These are phyloP conservation scores for Cyclotella cryptica DNA, from an alignment of 108 stramenopile species.

Conservation along the genomic window DNA sequence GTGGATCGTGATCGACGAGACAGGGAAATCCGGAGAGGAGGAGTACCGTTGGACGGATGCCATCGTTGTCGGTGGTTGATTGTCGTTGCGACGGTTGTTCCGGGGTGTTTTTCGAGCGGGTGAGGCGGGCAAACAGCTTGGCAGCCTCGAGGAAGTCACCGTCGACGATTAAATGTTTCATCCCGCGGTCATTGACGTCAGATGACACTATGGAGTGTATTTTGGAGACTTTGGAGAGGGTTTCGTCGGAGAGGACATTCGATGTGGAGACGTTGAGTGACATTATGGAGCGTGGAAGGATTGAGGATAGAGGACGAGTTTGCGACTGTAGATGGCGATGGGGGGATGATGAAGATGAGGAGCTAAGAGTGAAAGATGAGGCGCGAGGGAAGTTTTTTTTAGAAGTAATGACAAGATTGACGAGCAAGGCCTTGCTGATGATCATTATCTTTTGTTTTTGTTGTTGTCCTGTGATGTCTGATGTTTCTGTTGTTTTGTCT, in stretches of 20 bases:
- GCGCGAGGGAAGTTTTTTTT: no score
- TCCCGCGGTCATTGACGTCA: constrained; percentile 74
- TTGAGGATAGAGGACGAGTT: constrained; percentile 8
- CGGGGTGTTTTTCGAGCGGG: background rate
- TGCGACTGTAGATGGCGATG: no score
- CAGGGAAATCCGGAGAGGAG: constrained; percentile 89
- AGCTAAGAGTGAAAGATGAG: no score
- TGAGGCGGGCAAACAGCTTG: constrained; percentile 32
- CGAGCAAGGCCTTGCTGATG: no score
- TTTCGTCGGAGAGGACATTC: no score
- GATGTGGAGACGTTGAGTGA: no score
- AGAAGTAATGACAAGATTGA: no score
- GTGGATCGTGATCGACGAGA: constrained; percentile 67
- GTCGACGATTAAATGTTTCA: constrained; percentile 61
- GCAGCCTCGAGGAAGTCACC: constrained; percentile 64
- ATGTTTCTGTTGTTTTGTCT: no score
- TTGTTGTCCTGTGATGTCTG: no score
- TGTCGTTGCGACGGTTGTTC: no score
- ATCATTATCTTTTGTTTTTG: no score
- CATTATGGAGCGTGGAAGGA: constrained; percentile 7
- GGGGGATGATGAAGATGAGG: no score
- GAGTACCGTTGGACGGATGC: constrained; percentile 41
- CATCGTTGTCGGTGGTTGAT: background rate
- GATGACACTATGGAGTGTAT: constrained; percentile 67
- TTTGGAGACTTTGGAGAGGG: constrained; percentile 8